Evolutionary conservation across 176 grass and related monocot species (phyloP).

Genomic region (Zizania latifolia): DNA sequence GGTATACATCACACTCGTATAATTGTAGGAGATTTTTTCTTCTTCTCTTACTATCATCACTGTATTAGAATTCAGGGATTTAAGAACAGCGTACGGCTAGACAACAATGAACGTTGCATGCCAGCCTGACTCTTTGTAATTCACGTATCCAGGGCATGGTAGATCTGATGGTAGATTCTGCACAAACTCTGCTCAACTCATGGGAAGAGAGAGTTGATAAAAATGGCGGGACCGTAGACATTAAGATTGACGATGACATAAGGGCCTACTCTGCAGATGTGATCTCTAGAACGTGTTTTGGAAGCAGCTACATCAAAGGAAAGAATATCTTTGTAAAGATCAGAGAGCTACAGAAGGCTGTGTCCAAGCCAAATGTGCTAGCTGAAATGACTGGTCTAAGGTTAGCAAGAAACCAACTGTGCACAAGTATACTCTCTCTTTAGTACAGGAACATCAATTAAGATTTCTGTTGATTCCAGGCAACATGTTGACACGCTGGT

Average conservation of each 20-base stretch:
- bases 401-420: slow-evolving; percentile 33
- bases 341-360: slow-evolving; percentile 68
- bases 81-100: slow-evolving; percentile 3
- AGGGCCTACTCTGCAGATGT: slow-evolving; percentile 87
- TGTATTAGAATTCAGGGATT: not conserved
- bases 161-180: slow-evolving; percentile 93
- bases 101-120: not conserved
- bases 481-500: not conserved
- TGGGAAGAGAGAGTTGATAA: slow-evolving; percentile 61
- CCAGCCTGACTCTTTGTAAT: not conserved
- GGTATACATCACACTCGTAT: not conserved
- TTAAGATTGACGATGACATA: slow-evolving; percentile 84
- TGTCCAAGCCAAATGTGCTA: slow-evolving; percentile 73
- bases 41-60: not conserved
- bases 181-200: slow-evolving; percentile 47
- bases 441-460: not conserved
- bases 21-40: not conserved
- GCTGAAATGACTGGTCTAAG: slow-evolving; percentile 87
- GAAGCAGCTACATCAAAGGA: slow-evolving; percentile 85
- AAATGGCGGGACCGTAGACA: slow-evolving; percentile 47
- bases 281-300: slow-evolving; percentile 87
- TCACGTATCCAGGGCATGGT: slow-evolving; percentile 63
- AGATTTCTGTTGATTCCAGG: not conserved
- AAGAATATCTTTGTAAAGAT: slow-evolving; percentile 86
- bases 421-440: not conserved